Evolutionary conservation across 2,329 filamentous ascomycete genomes (phyloP).

Genomic region (Epichloe elymi): DNA sequence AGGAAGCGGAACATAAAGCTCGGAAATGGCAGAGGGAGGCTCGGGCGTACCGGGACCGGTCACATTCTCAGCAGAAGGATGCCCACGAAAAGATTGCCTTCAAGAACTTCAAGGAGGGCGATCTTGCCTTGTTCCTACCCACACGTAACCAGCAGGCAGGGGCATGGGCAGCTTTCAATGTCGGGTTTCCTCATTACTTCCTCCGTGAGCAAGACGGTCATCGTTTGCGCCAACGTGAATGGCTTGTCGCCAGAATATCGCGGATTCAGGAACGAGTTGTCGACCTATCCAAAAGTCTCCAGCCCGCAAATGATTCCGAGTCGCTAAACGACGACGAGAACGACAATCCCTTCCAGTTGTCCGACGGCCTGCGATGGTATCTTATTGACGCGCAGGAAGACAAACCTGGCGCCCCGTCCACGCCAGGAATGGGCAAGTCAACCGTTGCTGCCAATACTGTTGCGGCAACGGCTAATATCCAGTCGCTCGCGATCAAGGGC

Average conservation of each 20-base stretch:
- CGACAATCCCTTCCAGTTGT: constrained; percentile 94
- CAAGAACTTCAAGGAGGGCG: constrained; percentile 89
- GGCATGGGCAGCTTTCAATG: constrained; percentile 97
- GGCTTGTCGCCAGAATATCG: constrained; percentile 89
- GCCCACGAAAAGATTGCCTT: constrained; percentile 94
- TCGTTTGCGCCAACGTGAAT: constrained; percentile 60
- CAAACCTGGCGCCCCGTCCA: constrained; percentile 82
- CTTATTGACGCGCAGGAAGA: constrained; percentile 88
- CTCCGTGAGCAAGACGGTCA: constrained; percentile 85
- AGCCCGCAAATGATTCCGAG: constrained; percentile 35
- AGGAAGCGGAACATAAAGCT: constrained; percentile 84
- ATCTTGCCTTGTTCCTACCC: constrained; percentile 84
- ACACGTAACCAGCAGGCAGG: constrained; percentile 89
- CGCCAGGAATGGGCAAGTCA: constrained; percentile 79
- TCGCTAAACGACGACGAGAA: constrained; percentile 56
- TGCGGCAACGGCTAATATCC: constrained; percentile 67
- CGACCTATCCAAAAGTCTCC: constrained; percentile 69
- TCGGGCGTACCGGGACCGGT: constrained; percentile 74
- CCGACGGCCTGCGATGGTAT: constrained; percentile 91
- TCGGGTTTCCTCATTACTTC: constrained; percentile 95
- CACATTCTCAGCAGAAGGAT: constrained; percentile 67
- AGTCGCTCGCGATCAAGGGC: constrained; percentile 31
- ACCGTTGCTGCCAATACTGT: constrained; percentile 82
- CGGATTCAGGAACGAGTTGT: constrained; percentile 89
- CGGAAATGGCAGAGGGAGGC: constrained; percentile 89